A percentile compares a stretch with the other conserved stretches of the same genome.
These are phyloP conservation scores for Mucor irregularis DNA, from an alignment of 371 early-diverging fungal species.

Conservation along the genomic window DNA sequence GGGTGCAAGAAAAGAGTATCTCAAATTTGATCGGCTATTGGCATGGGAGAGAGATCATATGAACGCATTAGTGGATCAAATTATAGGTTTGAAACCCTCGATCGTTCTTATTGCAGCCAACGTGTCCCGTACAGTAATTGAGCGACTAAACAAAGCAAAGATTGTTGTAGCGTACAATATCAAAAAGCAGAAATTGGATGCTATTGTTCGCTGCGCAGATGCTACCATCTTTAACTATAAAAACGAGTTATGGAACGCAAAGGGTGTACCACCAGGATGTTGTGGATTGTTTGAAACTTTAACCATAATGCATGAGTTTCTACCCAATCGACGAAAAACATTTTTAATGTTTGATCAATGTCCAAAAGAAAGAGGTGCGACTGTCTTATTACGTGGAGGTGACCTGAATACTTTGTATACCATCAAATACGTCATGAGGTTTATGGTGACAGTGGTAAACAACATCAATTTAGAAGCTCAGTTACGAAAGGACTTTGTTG, in stretches of 20 bases:
- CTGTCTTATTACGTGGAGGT: conserved; percentile 87
- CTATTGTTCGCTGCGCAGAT: conserved; percentile 81
- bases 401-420: conserved; percentile 54
- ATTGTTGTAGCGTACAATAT: conserved; percentile 83
- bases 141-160: conserved; percentile 74
- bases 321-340: conserved; percentile 79
- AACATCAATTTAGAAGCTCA: conserved; percentile 80
- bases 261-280: conserved; percentile 68
- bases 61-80: conserved; percentile 71
- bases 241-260: conserved; percentile 66
- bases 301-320: conserved; percentile 73
- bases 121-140: conserved; percentile 80
- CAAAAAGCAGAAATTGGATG: conserved; percentile 76
- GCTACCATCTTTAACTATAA: conserved; percentile 82
- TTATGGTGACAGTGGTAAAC: conserved; percentile 83
- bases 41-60: conserved; percentile 83
- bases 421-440: conserved; percentile 75
- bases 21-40: conserved; percentile 69
- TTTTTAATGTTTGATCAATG: conserved; percentile 88
- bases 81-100: conserved; percentile 73
- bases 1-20: conserved; percentile 16
- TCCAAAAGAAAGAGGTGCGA: conserved; percentile 76
- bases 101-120: conserved; percentile 79
- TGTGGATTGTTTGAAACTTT: conserved; percentile 77
- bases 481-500: conserved; percentile 21